A percentile compares a stretch with the other conserved stretches of the same genome.
Evolutionary conservation across 495 filamentous ascomycete species (phyloP).

Genomic region (Penicillium ucsense): DNA sequence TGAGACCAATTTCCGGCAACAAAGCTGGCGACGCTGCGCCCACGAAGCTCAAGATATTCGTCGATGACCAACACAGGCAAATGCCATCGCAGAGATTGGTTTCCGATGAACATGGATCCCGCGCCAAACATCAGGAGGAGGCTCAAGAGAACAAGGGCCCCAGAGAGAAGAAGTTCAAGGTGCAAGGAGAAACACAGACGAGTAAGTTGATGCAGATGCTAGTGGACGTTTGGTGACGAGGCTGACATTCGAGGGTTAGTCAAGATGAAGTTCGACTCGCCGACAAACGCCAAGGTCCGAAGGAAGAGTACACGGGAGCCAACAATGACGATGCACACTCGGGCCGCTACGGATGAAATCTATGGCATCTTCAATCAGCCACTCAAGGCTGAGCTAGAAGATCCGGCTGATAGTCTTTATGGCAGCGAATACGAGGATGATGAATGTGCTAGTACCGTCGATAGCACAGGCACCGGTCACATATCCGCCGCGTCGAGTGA

Average conservation of each 20-base stretch:
- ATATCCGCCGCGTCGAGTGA: constrained; percentile 55
- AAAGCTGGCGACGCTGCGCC: constrained; percentile 5
- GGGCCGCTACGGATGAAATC: constrained; percentile 91
- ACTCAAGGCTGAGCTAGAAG: constrained; percentile 45
- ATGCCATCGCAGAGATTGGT: constrained; percentile 17
- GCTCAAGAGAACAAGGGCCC: constrained; percentile 24
- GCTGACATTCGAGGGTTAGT: constrained; percentile 41
- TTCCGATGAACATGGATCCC: constrained; percentile 12
- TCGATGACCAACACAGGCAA: constrained; percentile 15
- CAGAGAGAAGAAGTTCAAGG: constrained; percentile 57
- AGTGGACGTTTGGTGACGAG: background rate
- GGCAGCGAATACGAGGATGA: constrained; percentile 56
- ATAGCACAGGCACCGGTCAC: constrained; percentile 69
- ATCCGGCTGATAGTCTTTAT: constrained; percentile 31
- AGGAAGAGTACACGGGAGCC: constrained; percentile 69
- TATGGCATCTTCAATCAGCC: constrained; percentile 96
- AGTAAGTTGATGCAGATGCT: constrained; percentile 38
- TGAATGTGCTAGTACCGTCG: constrained; percentile 72
- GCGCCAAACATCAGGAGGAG: constrained; percentile 22
- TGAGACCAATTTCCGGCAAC: constrained; percentile 34
- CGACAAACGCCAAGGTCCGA: constrained; percentile 64
- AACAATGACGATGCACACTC: constrained; percentile 95
- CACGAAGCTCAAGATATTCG: constrained; percentile 6
- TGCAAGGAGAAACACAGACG: constrained; percentile 72
- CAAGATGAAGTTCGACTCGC: constrained; percentile 85